A percentile compares a stretch with the other conserved stretches of the same genome.
Conservation (phyloP, 192 early-diverging fungal species). For the Linnemannia elongata region DNA sequence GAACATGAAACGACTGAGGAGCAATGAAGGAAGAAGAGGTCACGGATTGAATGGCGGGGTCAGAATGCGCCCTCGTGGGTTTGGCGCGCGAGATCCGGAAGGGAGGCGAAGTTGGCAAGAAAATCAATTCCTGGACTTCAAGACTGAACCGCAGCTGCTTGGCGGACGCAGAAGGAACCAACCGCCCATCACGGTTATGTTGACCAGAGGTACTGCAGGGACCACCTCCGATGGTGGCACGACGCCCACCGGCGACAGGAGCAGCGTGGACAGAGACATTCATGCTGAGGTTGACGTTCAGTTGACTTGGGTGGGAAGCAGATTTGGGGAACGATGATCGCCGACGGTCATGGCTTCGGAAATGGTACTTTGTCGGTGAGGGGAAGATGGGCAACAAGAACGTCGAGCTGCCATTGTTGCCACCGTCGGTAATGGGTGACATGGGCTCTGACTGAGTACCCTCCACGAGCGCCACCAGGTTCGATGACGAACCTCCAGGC, state of each 20-base stretch:
- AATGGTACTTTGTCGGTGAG: conserved; percentile 32
- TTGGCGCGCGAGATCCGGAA: conserved; percentile 49
- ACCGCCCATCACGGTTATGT: neutral
- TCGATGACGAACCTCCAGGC: neutral
- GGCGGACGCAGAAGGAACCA: neutral
- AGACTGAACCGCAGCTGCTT: conserved; percentile 53
- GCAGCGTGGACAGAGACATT: neutral
- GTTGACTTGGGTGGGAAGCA: conserved; percentile 21
- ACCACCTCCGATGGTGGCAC: neutral
- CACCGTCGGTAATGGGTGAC: conserved; percentile 10
- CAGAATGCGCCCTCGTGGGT: conserved; percentile 44
- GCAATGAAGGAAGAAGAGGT: conserved; percentile 42
- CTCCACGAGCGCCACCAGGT: neutral
- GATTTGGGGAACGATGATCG: conserved; percentile 53
- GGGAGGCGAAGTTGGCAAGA: conserved; percentile 42
- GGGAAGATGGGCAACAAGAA: conserved; percentile 34
- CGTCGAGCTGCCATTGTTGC: neutral
- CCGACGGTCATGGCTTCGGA: conserved; percentile 42
- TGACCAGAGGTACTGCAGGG: neutral
- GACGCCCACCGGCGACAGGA: neutral
- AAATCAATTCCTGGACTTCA: conserved; percentile 49
- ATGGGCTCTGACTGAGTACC: conserved; percentile 38
- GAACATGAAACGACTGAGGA: conserved; percentile 7
- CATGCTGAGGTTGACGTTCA: conserved; percentile 32
- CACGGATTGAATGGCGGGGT: conserved; percentile 37